Percentiles rank a stretch among this genome's conserved stretches.
Conservation (phyloP, 331 rosid genomes). For the Quercus lobata region DNA sequence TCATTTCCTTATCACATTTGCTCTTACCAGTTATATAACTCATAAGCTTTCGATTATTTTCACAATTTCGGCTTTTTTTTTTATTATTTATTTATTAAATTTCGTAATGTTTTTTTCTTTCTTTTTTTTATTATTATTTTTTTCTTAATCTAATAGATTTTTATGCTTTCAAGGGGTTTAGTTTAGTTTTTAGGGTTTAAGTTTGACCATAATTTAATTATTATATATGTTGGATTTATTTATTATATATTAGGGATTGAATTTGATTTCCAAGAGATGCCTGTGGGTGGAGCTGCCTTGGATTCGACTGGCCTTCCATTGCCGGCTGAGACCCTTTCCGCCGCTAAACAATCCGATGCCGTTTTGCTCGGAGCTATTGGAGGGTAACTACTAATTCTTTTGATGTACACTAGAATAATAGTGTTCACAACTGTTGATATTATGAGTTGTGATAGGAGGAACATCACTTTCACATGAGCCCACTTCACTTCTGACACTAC, state of each 20-base stretch:
- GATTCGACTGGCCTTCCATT: conserved; percentile 82
- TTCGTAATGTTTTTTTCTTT: too few species aligned
- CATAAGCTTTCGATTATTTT: not conserved
- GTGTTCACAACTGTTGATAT: not conserved
- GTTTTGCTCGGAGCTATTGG: conserved; percentile 95
- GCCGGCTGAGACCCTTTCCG: conserved; percentile 73
- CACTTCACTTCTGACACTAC: not conserved
- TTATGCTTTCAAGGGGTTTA: not conserved
- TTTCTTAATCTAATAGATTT: too few species aligned
- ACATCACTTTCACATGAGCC: not conserved
- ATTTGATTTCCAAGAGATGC: conserved; percentile 61
- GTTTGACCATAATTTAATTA: too few species aligned
- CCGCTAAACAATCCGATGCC: conserved; percentile 75
- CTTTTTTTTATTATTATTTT: too few species aligned
- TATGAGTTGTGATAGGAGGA: not conserved
- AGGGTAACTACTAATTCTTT: conserved; percentile 42
- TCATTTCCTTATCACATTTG: not conserved
- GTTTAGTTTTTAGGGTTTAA: not conserved
- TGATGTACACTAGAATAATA: too few species aligned
- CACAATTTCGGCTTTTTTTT: too few species aligned
- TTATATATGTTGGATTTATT: not conserved
- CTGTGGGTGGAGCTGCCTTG: conserved; percentile 85
- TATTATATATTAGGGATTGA: conserved; percentile 51
- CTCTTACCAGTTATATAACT: too few species aligned
- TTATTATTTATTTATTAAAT: not conserved